These are phyloP conservation scores for Massarina eburnea DNA, from an alignment of 2,329 filamentous ascomycete species.

Conservation along the genomic window DNA sequence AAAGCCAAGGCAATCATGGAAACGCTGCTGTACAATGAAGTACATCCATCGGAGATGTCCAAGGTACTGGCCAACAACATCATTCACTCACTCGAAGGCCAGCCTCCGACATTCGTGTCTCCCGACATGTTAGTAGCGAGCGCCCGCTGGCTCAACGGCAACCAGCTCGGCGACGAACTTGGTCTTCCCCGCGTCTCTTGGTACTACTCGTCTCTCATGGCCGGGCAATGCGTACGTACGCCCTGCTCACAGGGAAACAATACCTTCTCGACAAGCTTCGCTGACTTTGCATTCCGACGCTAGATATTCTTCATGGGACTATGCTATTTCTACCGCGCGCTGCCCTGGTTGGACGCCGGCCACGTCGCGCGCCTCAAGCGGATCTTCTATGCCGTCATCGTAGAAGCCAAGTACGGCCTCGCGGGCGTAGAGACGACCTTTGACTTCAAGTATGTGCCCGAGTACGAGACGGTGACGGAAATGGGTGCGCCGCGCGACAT, in stretches of 20 bases:
- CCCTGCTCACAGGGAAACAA: neutral
- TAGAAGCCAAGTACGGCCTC: constrained; percentile 66
- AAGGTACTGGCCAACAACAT: constrained; percentile 73
- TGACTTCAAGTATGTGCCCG: constrained; percentile 70
- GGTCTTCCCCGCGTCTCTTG: constrained; percentile 58
- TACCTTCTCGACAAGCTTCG: neutral
- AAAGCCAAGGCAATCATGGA: constrained; percentile 68
- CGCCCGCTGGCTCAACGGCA: constrained; percentile 70
- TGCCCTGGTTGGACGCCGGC: constrained; percentile 52
- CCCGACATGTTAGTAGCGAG: constrained; percentile 68
- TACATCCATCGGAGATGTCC: constrained; percentile 64
- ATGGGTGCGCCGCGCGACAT: constrained; percentile 48
- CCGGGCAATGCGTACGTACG: constrained; percentile 58
- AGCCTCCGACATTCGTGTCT: constrained; percentile 66
- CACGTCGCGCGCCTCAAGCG: constrained; percentile 56
- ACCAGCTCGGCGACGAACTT: constrained; percentile 61
- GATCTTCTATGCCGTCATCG: constrained; percentile 61
- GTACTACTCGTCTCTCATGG: constrained; percentile 63
- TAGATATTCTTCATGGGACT: constrained; percentile 60
- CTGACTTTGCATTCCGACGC: neutral
- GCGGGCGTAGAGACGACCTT: constrained; percentile 63
- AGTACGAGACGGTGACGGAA: constrained; percentile 54
- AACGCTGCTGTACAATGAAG: constrained; percentile 65
- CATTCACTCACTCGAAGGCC: constrained; percentile 66
- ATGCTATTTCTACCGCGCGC: constrained; percentile 54